These are phyloP conservation scores for Hypomyces rosellus DNA, from an alignment of 2,329 filamentous ascomycete genomes.

Conservation along the genomic window DNA sequence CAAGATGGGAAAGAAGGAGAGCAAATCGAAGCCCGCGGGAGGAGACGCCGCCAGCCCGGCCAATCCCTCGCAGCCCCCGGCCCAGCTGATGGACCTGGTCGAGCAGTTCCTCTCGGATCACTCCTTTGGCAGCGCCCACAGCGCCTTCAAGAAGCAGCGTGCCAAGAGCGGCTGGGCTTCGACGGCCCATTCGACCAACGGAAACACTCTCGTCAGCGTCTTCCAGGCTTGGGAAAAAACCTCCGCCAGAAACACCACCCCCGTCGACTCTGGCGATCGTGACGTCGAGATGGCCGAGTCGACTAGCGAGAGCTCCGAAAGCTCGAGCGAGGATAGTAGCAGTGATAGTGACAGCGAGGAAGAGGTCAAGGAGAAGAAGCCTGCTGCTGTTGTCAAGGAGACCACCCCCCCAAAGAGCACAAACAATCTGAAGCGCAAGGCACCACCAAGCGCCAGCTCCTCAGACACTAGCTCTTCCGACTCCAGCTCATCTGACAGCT, in stretches of 20 bases:
- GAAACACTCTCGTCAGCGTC: conserved; percentile 39
- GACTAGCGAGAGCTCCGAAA: conserved; percentile 17
- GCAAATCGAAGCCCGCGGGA: conserved; percentile 15
- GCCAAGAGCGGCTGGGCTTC: conserved; percentile 45
- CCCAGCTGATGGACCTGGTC: conserved; percentile 60
- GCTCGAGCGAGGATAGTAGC: conserved; percentile 26
- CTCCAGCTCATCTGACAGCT: conserved; percentile 28
- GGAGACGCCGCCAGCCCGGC: conserved; percentile 16
- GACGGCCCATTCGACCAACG: conserved; percentile 15
- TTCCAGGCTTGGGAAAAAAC: conserved; percentile 46
- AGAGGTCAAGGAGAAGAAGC: conserved; percentile 12
- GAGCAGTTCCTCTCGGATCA: conserved; percentile 60
- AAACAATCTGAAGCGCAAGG: conserved; percentile 36
- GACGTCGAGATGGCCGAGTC: conserved; percentile 17
- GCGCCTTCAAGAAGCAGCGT: conserved; percentile 58
- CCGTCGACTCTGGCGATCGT: conserved; percentile 15
- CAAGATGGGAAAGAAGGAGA: conserved; percentile 32
- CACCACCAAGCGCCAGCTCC: conserved; percentile 24
- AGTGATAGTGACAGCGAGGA: conserved; percentile 19
- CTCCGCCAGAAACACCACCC: conserved; percentile 14
- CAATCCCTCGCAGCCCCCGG: conserved; percentile 34
- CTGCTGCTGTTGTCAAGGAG: conserved; percentile 16
- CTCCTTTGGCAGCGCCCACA: conserved; percentile 55
- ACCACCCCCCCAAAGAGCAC: conserved; percentile 15
- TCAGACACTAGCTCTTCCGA: conserved; percentile 28